These are phyloP conservation scores for Solanum gracilifrons DNA, from an alignment of 257 asterid species.

Conservation along the genomic window DNA sequence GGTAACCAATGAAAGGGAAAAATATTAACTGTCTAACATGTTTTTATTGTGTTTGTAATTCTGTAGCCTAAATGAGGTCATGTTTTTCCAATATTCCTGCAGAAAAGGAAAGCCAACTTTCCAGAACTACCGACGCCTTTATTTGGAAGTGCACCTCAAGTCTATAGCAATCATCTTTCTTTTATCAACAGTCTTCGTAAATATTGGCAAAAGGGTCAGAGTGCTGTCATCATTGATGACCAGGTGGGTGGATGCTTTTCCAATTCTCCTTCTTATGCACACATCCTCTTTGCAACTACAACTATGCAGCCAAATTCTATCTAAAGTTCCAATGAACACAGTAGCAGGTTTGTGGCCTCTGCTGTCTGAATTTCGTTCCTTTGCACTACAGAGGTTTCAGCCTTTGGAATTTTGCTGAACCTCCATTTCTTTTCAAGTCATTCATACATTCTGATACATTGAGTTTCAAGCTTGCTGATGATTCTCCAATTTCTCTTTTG, in stretches of 20 bases:
- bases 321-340: neutral
- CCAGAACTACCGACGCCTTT: neutral
- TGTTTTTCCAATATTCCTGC: conserved; percentile 6
- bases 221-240: conserved; percentile 1
- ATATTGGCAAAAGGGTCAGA: conserved; percentile 2
- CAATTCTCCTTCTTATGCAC: neutral
- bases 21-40: neutral
- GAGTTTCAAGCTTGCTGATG: neutral
- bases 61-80: neutral
- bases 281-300: neutral
- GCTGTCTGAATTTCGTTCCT: neutral
- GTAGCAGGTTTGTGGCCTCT: neutral
- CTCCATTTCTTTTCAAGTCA: neutral
- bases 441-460: neutral
- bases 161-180: neutral
- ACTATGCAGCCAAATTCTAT: neutral
- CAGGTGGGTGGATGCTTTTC: neutral
- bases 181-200: neutral
- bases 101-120: conserved; percentile 5
- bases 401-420: neutral
- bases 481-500: neutral
- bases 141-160: neutral
- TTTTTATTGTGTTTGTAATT: neutral
- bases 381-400: neutral
- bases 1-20: neutral